Percentiles rank a stretch among this genome's conserved stretches.
Conservation (phyloP, 2,329 filamentous ascomycete species). For the Fusarium verticillioides region DNA sequence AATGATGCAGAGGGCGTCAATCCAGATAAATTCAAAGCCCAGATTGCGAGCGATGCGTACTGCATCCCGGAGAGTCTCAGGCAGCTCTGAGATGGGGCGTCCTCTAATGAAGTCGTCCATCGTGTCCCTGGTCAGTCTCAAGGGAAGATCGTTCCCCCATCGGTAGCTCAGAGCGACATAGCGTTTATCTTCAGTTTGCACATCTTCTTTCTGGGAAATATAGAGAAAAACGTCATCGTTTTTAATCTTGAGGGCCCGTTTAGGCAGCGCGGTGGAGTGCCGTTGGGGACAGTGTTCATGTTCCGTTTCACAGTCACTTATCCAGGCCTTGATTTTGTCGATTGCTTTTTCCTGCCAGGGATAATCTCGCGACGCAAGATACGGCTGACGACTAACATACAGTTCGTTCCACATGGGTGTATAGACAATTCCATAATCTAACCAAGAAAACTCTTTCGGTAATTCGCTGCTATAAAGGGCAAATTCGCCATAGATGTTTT, state of each 20-base stretch:
- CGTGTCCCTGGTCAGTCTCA: background rate
- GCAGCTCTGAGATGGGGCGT: fast-evolving
- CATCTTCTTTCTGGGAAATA: fast-evolving
- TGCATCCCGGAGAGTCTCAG: background rate
- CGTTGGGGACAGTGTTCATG: background rate
- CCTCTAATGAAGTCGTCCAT: background rate
- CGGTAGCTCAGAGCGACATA: background rate
- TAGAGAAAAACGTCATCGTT: fast-evolving
- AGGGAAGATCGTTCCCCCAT: background rate
- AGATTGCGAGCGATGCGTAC: background rate
- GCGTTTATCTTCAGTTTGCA: background rate
- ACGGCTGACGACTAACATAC: fast-evolving
- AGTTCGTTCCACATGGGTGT: fast-evolving
- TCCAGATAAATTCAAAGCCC: background rate
- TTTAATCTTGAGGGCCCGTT: background rate
- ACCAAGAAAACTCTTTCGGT: background rate
- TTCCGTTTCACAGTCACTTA: background rate
- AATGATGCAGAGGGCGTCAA: background rate
- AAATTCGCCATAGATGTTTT: background rate
- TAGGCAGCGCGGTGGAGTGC: fast-evolving
- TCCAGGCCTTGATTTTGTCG: background rate
- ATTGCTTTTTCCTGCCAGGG: background rate
- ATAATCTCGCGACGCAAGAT: background rate
- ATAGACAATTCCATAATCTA: background rate
- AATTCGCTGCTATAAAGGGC: background rate